Evolutionary conservation across 2,329 filamentous ascomycete species (phyloP), one percentile per base, ranked within the genome.

Genomic region (Gyromitra esculenta): DNA sequence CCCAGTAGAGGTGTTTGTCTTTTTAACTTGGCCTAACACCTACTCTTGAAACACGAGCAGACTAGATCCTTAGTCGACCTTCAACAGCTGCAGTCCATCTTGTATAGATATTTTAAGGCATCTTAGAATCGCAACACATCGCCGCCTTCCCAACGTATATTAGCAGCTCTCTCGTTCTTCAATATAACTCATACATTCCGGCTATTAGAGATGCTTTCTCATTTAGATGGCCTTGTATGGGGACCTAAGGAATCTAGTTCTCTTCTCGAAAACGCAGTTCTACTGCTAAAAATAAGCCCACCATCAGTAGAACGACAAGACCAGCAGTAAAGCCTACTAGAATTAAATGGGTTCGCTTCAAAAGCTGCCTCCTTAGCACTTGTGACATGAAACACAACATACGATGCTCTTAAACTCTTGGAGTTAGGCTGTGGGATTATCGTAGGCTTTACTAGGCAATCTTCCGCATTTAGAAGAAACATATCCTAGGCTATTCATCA

Each of bases 341-440:
- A 9, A n/a, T 57, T 72, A 13, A 59, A 15, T 11, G 39, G 57
- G 1, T 39, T 77, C 2, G 25, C 64, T 37, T 9, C 65, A 9
- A 5, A n/a, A 5, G 73, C 72, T 43, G 52, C 56, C 6, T 71
- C 73, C 7, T 31, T 60, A 2, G 18, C 31, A 65, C 37, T 76
- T 11, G 11, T 60, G 18, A 62, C 41, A 1, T 69, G 68, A 1
- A 43, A 43, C n/a, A 13, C 43, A 0, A 11, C 60, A 7, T 66
- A 35, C 9, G 9, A 71, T 18, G 18, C n/a, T 35, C 39, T 71
- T 15, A 39, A 37, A 31, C 21, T 73, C 3, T 48, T 76, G 11
- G 74, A 76, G 43, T 31, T 73, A n/a, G 52, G 74, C 68, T 60
- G 69, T 8, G 74, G 68, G 13, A 48, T 75, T 11, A 75, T 75